Evolutionary conservation across 371 early-diverging fungal genomes (phyloP).

Genomic region (Basidiobolus heterosporus): DNA sequence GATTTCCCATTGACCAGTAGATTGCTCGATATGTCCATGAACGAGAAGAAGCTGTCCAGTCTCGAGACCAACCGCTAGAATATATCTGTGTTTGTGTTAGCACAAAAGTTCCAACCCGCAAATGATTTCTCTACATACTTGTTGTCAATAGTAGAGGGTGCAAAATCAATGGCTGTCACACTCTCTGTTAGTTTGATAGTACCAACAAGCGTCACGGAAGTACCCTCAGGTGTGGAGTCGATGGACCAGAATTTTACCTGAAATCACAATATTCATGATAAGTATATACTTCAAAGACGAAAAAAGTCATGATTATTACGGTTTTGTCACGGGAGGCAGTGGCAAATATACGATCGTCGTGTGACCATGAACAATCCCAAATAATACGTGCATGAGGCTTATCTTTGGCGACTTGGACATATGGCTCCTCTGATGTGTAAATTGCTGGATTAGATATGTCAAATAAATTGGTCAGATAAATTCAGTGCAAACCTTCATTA

Average conservation of each 20-base stretch:
- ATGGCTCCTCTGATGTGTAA: conserved; percentile 19
- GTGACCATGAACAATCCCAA: conserved; percentile 78
- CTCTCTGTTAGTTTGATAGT: conserved; percentile 53
- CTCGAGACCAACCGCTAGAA: conserved; percentile 71
- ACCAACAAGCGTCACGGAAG: conserved; percentile 16
- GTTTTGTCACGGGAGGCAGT: conserved; percentile 89
- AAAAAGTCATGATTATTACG: conserved; percentile 11
- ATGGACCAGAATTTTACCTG: conserved; percentile 61
- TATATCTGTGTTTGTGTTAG: conserved; percentile 23
- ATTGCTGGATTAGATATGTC: not conserved
- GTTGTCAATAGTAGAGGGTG: conserved; percentile 17
- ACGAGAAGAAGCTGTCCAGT: conserved; percentile 50
- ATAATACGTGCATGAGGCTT: conserved; percentile 89
- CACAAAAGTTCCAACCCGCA: not conserved
- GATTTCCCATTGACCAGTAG: conserved; percentile 18
- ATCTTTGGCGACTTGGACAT: conserved; percentile 32
- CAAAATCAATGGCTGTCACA: conserved; percentile 69
- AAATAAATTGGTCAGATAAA: not conserved
- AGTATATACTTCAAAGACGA: not conserved
- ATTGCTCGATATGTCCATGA: conserved; percentile 6
- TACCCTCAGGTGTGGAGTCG: conserved; percentile 1
- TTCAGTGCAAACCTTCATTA: conserved; percentile 1
- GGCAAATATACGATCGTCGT: conserved; percentile 61
- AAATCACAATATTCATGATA: not conserved
- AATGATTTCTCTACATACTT: conserved; percentile 16